Base-by-base conservation (phyloP, 768 basidiomycete genomes). In the Omphalotus guepiniiformis region DNA sequence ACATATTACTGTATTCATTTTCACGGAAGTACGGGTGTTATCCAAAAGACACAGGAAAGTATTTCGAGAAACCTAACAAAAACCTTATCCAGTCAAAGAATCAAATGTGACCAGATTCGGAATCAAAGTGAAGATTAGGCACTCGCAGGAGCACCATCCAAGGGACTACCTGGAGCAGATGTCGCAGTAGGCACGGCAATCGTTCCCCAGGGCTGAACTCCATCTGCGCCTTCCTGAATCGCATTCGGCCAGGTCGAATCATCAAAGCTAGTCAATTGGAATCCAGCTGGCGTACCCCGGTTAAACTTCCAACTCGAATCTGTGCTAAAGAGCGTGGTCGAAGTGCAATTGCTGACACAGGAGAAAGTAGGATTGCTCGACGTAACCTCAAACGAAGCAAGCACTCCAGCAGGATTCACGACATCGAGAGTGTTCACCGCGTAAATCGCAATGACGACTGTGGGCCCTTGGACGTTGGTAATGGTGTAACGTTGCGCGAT, bases 331-430 rank as follows among this genome's bases (percentile, higher is more conserved):
- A 19, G 19, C 22, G 23, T 28, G 6, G 32, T 35, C 11, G 40
- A 23, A 16, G 48, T 27, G 16, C 48, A 49, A 25, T 35, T 37
- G 18, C 29, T 34, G n/a, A 47, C n/a, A 25, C 45, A 47, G n/a
- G 13, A 26, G 27, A 38, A 35, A 4, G 36, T 40, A 5, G 29
- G 29, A 27, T 51, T 23, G 18, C 27, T 37, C 13, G 39, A 39
- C 11, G 35, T 47, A 19, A 51, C 26, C 9, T 37, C 23, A n/a
- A 51, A 46, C 21, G 50, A 28, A n/a, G 44, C 44, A 12, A 51
- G 29, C 16, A 51, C 36, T 12, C 43, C 50, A 18, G 44, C 50
- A 6, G 50, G 50, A 26, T 51, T 51, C 23, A 18, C 41, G 9
- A 28, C 21, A 26, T 15, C 26, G 18, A 42, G 32, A 11, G 32